Percentiles rank a stretch among this genome's conserved stretches.
Evolutionary conservation across 2,329 filamentous ascomycete species (phyloP).

Genomic region (Arthrobotrys iridis): DNA sequence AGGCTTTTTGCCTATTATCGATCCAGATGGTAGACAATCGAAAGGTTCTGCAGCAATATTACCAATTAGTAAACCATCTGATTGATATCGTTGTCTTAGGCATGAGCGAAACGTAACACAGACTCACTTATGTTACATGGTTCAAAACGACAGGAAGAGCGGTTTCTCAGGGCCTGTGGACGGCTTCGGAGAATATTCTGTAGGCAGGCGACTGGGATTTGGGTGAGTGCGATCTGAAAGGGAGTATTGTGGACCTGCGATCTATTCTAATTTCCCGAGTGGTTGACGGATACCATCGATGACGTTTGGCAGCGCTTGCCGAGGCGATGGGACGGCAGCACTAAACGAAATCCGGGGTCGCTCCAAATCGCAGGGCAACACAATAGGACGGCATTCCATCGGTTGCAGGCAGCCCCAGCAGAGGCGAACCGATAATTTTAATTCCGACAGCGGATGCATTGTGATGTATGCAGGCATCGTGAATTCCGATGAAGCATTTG

Average conservation of each 20-base stretch:
- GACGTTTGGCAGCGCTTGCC: conserved; percentile 53
- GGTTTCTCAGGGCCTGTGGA: not conserved
- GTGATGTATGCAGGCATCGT: too few relatives aligned
- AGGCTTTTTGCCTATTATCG: not conserved
- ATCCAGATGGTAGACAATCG: conserved; percentile 31
- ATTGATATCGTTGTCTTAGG: conserved; percentile 15
- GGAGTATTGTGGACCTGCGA: conserved; percentile 14
- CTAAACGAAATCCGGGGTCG: conserved; percentile 43
- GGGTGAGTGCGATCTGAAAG: conserved; percentile 13
- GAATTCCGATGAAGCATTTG: too few relatives aligned
- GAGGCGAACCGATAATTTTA: too few relatives aligned
- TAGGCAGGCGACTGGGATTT: conserved; percentile 26
- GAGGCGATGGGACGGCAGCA: conserved; percentile 41
- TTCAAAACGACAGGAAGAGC: conserved; percentile 17
- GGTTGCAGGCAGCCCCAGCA: not conserved
- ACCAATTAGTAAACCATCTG: conserved; percentile 27
- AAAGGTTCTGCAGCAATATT: conserved; percentile 8
- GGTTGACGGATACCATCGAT: conserved; percentile 12
- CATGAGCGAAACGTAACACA: conserved; percentile 19
- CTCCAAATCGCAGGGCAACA: conserved; percentile 36
- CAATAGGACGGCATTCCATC: conserved; percentile 1
- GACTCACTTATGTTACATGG: conserved; percentile 50
- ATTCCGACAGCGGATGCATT: too few relatives aligned
- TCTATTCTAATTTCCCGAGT: conserved; percentile 41
- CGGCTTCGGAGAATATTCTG: conserved; percentile 32